Percentiles rank a stretch among this genome's conserved stretches.
Conservation (phyloP, 2,329 filamentous ascomycete genomes). For the Aspergillus versicolor region DNA sequence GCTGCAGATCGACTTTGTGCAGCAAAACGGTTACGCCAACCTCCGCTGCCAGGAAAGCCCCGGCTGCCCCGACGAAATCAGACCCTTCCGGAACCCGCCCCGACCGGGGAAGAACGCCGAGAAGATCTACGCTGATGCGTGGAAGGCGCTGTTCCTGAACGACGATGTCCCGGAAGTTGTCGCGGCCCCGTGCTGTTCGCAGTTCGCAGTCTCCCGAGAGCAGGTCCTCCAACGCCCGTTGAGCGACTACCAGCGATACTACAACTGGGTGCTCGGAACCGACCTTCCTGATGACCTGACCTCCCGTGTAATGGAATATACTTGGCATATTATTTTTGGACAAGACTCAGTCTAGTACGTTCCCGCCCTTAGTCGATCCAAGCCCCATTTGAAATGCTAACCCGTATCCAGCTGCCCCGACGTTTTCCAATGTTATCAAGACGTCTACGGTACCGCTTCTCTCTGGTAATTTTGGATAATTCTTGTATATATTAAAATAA, state of each 20-base stretch:
- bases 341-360: slow-evolving; percentile 22
- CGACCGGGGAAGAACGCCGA: slow-evolving; percentile 26
- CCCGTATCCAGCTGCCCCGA: slow-evolving; percentile 54
- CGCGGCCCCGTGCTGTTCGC: slow-evolving; percentile 52
- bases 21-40: slow-evolving; percentile 57
- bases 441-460: slow-evolving; percentile 52
- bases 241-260: slow-evolving; percentile 46
- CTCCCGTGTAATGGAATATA: slow-evolving; percentile 54
- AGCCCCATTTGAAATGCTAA: slow-evolving; percentile 1
- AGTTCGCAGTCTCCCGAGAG: slow-evolving; percentile 50
- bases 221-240: slow-evolving; percentile 43
- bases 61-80: slow-evolving; percentile 35
- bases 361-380: neutral
- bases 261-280: slow-evolving; percentile 50
- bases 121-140: slow-evolving; percentile 31
- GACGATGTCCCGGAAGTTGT: slow-evolving; percentile 40
- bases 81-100: slow-evolving; percentile 27
- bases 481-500: slow-evolving; percentile 19
- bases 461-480: slow-evolving; percentile 26
- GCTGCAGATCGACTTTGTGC: slow-evolving; percentile 52
- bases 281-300: slow-evolving; percentile 46
- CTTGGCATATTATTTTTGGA: slow-evolving; percentile 53
- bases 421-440: slow-evolving; percentile 61
- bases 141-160: slow-evolving; percentile 41
- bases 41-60: slow-evolving; percentile 51